Base-by-base conservation (phyloP, 306 rosid genomes). In the Casuarina equisetifolia region DNA sequence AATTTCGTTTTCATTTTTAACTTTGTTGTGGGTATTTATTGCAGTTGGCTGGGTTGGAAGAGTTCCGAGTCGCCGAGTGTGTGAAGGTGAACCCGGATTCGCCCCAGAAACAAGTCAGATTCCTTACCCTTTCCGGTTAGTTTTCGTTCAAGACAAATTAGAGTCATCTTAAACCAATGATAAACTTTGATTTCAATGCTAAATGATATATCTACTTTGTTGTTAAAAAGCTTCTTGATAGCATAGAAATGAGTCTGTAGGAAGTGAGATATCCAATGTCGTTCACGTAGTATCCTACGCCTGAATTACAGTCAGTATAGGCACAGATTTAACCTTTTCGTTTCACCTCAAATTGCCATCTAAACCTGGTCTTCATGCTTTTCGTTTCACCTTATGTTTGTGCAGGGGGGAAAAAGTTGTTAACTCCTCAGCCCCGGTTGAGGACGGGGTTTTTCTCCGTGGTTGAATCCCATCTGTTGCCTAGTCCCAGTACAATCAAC, bases 71-170 rank as follows among this genome's bases (percentile, higher is more conserved):
- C 81, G 90, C 94, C 4, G 77, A 88, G 19, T 94, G 94, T 78
- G 97, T 94, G 76, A 91, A 94, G 84, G 97, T 94, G 79, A 94
- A 94, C 87, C 98, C 98, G 46, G 98, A 94, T 84, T 89, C 98
- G 53, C 98, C 98, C 36, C 98, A 94, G 91, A 94, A 94, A 86
- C 94, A 89, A 82, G 94, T 94, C 90, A 86, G 98, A 81, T 85
- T 90, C 90, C 90, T 94, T 81, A 91, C 98, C 25, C 98, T 91
- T 50, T 81, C 90, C 69, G 97, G 97, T 93, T 48, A 81, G 94
- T 77, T n/a, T 57, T 71, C 25, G 36, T 62, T 73, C 9, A 53
- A 2, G 16, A 17, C 0, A 25, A 46, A 49, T 48, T 50, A 9
- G 53, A 38, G 66, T 19, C 9, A 2, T 58, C 43, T 20, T 48